Conservation (phyloP, 176 grass and related monocot species). For the Paspalum notatum region DNA sequence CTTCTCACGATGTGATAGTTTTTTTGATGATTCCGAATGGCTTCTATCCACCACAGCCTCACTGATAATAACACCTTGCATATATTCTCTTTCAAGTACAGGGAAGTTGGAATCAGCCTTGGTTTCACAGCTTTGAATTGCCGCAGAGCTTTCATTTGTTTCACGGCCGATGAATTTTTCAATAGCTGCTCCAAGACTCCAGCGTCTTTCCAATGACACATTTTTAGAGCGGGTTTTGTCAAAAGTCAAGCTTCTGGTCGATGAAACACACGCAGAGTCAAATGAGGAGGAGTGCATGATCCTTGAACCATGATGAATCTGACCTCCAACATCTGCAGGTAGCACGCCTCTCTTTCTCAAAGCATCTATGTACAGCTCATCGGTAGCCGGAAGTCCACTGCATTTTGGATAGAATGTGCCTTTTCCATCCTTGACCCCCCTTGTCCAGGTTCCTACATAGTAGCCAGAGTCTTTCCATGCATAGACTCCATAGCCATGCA, state of each 20-base stretch:
- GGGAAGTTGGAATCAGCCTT: slow-evolving; percentile 53
- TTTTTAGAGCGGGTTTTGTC: slow-evolving; percentile 50
- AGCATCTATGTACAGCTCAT: slow-evolving; percentile 62
- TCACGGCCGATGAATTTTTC: slow-evolving; percentile 73
- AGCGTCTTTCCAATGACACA: slow-evolving; percentile 78
- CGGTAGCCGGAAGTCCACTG: slow-evolving; percentile 57
- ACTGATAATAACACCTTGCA: slow-evolving; percentile 96
- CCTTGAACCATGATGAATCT: slow-evolving; percentile 64
- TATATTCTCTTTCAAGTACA: slow-evolving; percentile 90
- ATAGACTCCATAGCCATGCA: slow-evolving; percentile 89
- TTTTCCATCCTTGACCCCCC: slow-evolving; percentile 93
- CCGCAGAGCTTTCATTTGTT: slow-evolving; percentile 42
- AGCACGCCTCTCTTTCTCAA: slow-evolving; percentile 73
- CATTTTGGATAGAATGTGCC: slow-evolving; percentile 88
- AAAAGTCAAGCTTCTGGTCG: slow-evolving; percentile 39
- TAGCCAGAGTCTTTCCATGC: slow-evolving; percentile 71
- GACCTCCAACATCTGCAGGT: slow-evolving; percentile 56
- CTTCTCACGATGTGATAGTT: slow-evolving; percentile 61
- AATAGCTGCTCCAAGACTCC: slow-evolving; percentile 87
- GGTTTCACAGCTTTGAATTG: slow-evolving; percentile 46
- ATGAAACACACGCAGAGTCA: slow-evolving; percentile 37
- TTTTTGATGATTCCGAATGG: slow-evolving; percentile 66
- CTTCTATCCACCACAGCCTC: slow-evolving; percentile 64
- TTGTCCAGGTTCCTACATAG: slow-evolving; percentile 91
- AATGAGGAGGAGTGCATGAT: slow-evolving; percentile 69